A percentile compares a stretch with the other conserved stretches of the same genome.
Evolutionary conservation across 805 yeast genomes (phyloP).

Genomic region (Metschnikowia colocasiae): DNA sequence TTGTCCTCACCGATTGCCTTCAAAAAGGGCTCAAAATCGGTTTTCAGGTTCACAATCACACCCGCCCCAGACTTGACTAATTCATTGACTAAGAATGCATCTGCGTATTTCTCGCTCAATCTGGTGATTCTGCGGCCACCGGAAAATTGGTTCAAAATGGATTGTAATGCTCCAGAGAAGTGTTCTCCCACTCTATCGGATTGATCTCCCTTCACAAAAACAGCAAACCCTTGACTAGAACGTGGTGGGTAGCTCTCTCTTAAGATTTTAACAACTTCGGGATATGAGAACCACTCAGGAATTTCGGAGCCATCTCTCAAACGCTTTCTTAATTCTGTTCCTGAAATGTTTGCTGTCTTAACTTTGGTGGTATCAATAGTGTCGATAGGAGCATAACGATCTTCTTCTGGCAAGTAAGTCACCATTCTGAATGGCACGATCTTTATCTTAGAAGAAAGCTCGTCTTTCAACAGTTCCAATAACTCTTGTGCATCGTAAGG

Average conservation of each 20-base stretch:
- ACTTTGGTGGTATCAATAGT: conserved; percentile 71
- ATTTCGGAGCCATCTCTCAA: conserved; percentile 82
- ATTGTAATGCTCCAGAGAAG: conserved; percentile 78
- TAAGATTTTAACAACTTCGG: conserved; percentile 88
- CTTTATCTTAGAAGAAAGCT: conserved; percentile 64
- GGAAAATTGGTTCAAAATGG: conserved; percentile 83
- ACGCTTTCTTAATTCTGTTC: conserved; percentile 89
- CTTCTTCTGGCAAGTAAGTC: conserved; percentile 91
- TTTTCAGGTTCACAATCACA: conserved; percentile 53
- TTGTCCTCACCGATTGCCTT: conserved; percentile 47
- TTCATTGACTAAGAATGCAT: conserved; percentile 67
- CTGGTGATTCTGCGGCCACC: conserved; percentile 78
- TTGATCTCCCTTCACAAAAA: conserved; percentile 54
- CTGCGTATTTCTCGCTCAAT: conserved; percentile 37
- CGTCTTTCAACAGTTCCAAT: conserved; percentile 70
- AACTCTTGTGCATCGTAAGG: conserved; percentile 95
- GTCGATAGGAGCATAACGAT: conserved; percentile 92
- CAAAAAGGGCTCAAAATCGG: conserved; percentile 43
- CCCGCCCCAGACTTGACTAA: conserved; percentile 89
- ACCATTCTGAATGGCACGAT: conserved; percentile 97
- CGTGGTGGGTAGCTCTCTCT: conserved; percentile 94
- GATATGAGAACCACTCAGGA: conserved; percentile 97
- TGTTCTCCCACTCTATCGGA: conserved; percentile 32
- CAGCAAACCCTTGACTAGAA: conserved; percentile 80
- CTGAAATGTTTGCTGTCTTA: conserved; percentile 86